phyloP scores from a whole-genome alignment of 345 rosid species.

The Rubroshorea leprosula region DNA sequence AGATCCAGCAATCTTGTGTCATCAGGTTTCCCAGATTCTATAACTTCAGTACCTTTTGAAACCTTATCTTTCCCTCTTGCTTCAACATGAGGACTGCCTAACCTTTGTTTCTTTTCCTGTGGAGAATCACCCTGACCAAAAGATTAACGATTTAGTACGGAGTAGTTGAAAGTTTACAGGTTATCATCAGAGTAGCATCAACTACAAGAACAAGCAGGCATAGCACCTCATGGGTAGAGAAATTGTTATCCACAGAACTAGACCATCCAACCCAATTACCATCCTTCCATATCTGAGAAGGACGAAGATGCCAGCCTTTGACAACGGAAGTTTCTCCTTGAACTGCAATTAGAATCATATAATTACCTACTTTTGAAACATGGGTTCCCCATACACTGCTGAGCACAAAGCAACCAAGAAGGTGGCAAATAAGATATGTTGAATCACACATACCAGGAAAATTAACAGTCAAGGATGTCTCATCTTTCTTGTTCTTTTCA shows the following conservation, averaged over 20 bases:
- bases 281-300: slow-evolving; percentile 80
- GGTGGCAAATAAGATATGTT: not conserved
- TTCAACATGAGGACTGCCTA: slow-evolving; percentile 39
- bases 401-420: not conserved
- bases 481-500: slow-evolving; percentile 82
- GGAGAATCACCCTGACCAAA: slow-evolving; percentile 80
- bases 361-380: slow-evolving; percentile 8
- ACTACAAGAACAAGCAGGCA: slow-evolving; percentile 13
- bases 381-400: slow-evolving; percentile 2
- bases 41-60: slow-evolving; percentile 24
- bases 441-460: slow-evolving; percentile 73
- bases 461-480: slow-evolving; percentile 53
- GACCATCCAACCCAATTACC: slow-evolving; percentile 89
- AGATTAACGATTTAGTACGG: slow-evolving; percentile 15
- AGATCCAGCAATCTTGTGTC: slow-evolving; percentile 46
- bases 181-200: slow-evolving; percentile 6
- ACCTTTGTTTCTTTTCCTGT: slow-evolving; percentile 63
- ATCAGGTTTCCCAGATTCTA: slow-evolving; percentile 37
- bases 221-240: slow-evolving; percentile 49
- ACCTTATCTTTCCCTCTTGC: slow-evolving; percentile 46
- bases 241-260: slow-evolving; percentile 31
- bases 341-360: slow-evolving; percentile 39
- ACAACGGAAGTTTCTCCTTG: slow-evolving; percentile 53
- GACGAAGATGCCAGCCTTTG: slow-evolving; percentile 80
- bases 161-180: not conserved